phyloP scores from a whole-genome alignment of 345 rosid species.

The Eucalyptus curtisii region DNA sequence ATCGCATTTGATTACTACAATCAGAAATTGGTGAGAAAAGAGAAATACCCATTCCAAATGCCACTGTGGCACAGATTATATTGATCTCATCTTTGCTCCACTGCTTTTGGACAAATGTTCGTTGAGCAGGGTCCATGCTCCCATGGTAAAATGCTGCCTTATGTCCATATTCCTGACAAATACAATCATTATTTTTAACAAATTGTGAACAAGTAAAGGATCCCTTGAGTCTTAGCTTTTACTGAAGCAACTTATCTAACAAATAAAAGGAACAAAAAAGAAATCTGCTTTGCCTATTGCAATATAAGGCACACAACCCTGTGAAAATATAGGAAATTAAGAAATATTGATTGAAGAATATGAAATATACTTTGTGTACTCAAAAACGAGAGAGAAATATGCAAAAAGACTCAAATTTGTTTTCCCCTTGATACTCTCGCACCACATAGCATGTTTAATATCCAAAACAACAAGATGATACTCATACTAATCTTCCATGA shows the following conservation, averaged over 20 bases:
- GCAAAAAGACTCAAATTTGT: background rate
- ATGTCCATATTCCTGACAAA: conserved; percentile 72
- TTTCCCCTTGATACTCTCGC: background rate
- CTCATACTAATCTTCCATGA: background rate
- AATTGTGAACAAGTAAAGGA: background rate
- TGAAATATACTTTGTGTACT: background rate
- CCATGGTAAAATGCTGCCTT: conserved; percentile 98
- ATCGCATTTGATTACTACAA: background rate
- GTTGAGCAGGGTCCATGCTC: conserved; percentile 74
- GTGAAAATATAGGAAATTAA: background rate
- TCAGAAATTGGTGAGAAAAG: background rate
- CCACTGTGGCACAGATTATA: conserved; percentile 95
- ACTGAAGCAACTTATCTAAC: background rate
- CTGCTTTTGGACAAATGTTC: conserved; percentile 75
- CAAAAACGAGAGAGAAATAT: background rate
- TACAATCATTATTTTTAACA: background rate
- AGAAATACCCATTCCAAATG: conserved; percentile 94
- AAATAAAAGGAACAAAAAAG: background rate
- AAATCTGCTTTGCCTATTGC: background rate
- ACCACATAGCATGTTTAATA: background rate
- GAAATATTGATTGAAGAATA: background rate
- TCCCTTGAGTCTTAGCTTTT: background rate
- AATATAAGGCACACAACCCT: background rate
- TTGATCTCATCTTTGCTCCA: conserved; percentile 99
- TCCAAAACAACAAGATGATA: background rate